phyloP scores from a whole-genome alignment of 495 filamentous ascomycete genomes.

The Hypoxylon rickii region DNA sequence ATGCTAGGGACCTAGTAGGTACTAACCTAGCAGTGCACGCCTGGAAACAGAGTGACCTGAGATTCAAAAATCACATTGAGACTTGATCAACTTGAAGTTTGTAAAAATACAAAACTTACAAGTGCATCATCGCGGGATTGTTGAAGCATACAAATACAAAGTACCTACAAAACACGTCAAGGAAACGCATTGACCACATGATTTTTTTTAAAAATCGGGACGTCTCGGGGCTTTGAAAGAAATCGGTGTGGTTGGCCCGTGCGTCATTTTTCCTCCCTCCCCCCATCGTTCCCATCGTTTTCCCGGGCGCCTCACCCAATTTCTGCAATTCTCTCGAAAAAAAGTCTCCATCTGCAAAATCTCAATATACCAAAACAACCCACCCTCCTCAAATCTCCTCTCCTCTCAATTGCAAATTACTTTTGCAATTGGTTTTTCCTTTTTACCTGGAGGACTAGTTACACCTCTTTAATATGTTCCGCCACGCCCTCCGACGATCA shows the following conservation, averaged over 20 bases:
- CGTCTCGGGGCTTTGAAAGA: conserved; percentile 18
- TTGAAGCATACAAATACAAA: too few relatives aligned
- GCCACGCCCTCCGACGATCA: conserved; percentile 95
- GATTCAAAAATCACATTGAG: too few relatives aligned
- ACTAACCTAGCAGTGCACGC: too few relatives aligned
- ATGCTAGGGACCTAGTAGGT: too few relatives aligned
- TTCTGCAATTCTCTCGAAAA: conserved; percentile 32
- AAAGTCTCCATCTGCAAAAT: conserved; percentile 40
- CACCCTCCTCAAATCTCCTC: conserved; percentile 49
- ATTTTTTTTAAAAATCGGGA: conserved; percentile 5
- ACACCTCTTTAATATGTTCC: conserved; percentile 75
- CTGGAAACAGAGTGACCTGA: too few relatives aligned
- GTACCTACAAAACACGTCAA: too few relatives aligned
- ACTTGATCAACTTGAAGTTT: too few relatives aligned
- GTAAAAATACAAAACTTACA: too few relatives aligned
- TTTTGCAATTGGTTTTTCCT: conserved; percentile 54
- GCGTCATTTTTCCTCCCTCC: conserved; percentile 36
- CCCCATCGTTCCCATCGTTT: conserved; percentile 28
- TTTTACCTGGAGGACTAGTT: conserved; percentile 41
- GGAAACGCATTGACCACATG: conserved; percentile 5
- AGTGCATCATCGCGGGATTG: too few relatives aligned
- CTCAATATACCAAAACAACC: conserved; percentile 31
- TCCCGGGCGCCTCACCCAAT: conserved; percentile 17
- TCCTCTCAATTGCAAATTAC: conserved; percentile 53
- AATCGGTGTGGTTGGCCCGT: conserved; percentile 12